A percentile compares a stretch with the other conserved stretches of the same genome.
phyloP scores from a whole-genome alignment of 768 basidiomycete species.

The Collybia sordida region DNA sequence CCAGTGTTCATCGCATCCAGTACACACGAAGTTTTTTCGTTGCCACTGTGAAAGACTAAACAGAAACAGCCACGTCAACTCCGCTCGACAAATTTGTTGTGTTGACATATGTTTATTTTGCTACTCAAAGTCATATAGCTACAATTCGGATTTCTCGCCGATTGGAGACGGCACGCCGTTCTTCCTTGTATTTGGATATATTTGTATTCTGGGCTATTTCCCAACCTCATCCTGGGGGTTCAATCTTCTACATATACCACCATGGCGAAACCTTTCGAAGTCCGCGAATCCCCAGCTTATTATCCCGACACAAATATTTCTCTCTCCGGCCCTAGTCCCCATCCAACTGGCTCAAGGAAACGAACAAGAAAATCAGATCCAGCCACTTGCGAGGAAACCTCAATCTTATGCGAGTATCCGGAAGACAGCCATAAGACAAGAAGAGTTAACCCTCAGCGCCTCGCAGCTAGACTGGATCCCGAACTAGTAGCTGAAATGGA shows the following conservation, averaged over 20 bases:
- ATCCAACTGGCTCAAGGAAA: conserved; percentile 4
- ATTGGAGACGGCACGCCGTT: too few relatives aligned
- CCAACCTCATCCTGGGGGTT: background rate
- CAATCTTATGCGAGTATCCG: conserved; percentile 21
- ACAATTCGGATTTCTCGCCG: too few relatives aligned
- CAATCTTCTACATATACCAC: conserved; percentile 1
- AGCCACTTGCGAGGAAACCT: conserved; percentile 9
- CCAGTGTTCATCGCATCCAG: too few relatives aligned
- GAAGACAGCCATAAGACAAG: conserved; percentile 46
- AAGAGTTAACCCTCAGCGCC: conserved; percentile 66
- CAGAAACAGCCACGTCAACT: too few relatives aligned
- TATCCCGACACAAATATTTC: conserved; percentile 15
- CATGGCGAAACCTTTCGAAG: conserved; percentile 33
- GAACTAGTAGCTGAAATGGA: conserved; percentile 72
- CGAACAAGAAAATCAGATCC: conserved; percentile 3
- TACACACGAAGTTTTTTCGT: too few relatives aligned
- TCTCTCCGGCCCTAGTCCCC: conserved; percentile 1
- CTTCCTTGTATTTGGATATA: conserved; percentile 9
- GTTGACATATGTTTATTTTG: too few relatives aligned
- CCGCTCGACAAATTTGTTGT: too few relatives aligned
- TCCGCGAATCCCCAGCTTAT: conserved; percentile 10
- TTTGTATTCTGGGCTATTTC: conserved; percentile 8
- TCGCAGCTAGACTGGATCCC: conserved; percentile 65
- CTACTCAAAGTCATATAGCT: too few relatives aligned
- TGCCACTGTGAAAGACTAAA: too few relatives aligned